Evolutionary conservation across 2,329 filamentous ascomycete genomes (phyloP).

Genomic region (Thyridium curvatum): DNA sequence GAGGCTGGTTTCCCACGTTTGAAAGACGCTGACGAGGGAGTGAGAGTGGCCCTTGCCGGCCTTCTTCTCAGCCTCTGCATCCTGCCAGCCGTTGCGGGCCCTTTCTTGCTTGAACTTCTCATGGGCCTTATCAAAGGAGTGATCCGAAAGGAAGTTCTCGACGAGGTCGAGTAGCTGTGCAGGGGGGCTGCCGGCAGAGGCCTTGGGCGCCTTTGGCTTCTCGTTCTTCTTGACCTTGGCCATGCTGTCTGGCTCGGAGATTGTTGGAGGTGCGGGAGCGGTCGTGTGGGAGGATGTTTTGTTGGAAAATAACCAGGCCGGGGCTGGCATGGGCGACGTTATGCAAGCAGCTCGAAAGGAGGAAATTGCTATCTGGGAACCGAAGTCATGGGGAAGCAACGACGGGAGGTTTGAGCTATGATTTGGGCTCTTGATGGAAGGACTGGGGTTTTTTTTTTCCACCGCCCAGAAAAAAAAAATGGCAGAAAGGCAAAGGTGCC

Average conservation of each 20-base stretch:
- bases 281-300: slow-evolving; percentile 1
- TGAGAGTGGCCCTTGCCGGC: slow-evolving; percentile 12
- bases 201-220: slow-evolving; percentile 13
- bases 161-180: slow-evolving; percentile 61
- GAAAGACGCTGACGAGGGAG: slow-evolving; percentile 43
- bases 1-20: slow-evolving; percentile 39
- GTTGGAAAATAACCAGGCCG: slow-evolving; percentile 13
- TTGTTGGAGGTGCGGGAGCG: background rate
- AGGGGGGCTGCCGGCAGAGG: slow-evolving; percentile 32
- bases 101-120: slow-evolving; percentile 58
- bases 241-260: slow-evolving; percentile 2
- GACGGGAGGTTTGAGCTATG: too few relatives aligned
- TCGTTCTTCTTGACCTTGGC: slow-evolving; percentile 8
- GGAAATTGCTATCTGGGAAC: too few relatives aligned
- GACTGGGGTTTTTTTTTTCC: too few relatives aligned
- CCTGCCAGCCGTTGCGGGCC: slow-evolving; percentile 42
- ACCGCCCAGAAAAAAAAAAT: too few relatives aligned
- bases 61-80: slow-evolving; percentile 16
- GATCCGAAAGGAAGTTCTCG: slow-evolving; percentile 58
- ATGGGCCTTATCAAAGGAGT: slow-evolving; percentile 57
- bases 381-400: too few relatives aligned
- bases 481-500: too few relatives aligned
- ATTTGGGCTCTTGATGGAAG: too few relatives aligned
- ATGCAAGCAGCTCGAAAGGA: too few relatives aligned
- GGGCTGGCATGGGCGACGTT: background rate